Percentiles rank a stretch among this genome's conserved stretches.
These are phyloP conservation scores for Paecilomyces fulvus DNA, from an alignment of 2,329 filamentous ascomycete species.

Conservation along the genomic window DNA sequence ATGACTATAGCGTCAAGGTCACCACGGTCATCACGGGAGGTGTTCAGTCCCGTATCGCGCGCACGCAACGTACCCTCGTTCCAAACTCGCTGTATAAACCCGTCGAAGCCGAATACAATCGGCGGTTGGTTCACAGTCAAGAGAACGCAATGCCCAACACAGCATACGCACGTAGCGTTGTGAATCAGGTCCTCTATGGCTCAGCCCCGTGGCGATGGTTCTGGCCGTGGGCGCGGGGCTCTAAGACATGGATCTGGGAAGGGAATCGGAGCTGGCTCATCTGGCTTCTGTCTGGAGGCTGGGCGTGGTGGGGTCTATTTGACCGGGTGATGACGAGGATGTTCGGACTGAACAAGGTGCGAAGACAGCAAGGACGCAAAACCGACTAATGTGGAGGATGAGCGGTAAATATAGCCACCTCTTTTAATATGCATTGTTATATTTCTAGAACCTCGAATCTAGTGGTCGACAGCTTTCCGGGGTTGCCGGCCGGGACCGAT, in stretches of 20 bases:
- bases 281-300: conserved; percentile 36
- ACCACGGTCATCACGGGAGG: conserved; percentile 52
- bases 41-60: conserved; percentile 50
- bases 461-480: neutral
- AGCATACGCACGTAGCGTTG: conserved; percentile 48
- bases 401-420: neutral
- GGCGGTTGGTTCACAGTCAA: conserved; percentile 47
- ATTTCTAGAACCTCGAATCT: neutral
- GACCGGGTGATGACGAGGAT: conserved; percentile 41
- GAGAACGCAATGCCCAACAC: conserved; percentile 44
- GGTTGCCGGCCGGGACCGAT: neutral
- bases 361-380: conserved; percentile 16
- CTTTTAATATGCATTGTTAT: neutral
- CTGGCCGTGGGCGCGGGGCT: conserved; percentile 38
- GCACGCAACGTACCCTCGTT: conserved; percentile 41
- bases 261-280: conserved; percentile 40
- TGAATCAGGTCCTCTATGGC: conserved; percentile 43
- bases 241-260: conserved; percentile 38
- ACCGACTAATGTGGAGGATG: neutral
- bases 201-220: conserved; percentile 40
- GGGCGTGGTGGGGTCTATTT: conserved; percentile 34
- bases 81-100: conserved; percentile 45
- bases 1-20: conserved; percentile 37
- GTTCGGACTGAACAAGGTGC: conserved; percentile 44
- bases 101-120: conserved; percentile 43